Base-by-base conservation (phyloP, 2,329 filamentous ascomycete species). In the Leptographium flavum region DNA sequence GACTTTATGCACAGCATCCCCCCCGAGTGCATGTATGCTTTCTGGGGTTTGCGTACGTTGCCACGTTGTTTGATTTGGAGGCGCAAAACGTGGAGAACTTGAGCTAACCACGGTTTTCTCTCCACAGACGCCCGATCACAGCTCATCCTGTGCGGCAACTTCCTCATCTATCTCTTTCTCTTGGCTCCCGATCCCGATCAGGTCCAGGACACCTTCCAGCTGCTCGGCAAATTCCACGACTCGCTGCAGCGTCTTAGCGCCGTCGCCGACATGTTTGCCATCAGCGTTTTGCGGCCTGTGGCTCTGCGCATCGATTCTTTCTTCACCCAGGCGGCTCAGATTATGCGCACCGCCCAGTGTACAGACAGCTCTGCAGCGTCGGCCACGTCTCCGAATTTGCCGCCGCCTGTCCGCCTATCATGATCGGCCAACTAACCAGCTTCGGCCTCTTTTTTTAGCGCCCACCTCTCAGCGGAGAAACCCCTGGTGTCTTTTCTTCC, bases 161-260 rank as follows among this genome's bases (percentile, higher is more conserved):
- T 70, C 43, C 57, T 70, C 40, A 66, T 70, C 23, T 68, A 68
- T 47, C 58, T 70, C 0, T 70, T 70, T 40, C 57, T 70, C 1
- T 55, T 68, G 4, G 65, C 66, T 1, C 60, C 63, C 0, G 58
- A 60, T 8, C 53, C 53, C 3, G 47, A 48, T 4, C 58, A 66
- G 40, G 57, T 64, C 4, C 57, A 57, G 21, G 52, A 55, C 2
- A 59, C 63, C 1, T 65, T 63, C 39, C 54, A 56, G n/a, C 49
- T 65, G 1, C 48, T 66, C 17, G 55, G 62, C 31, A 57, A 52
- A 17, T 65, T 64, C n/a, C 62, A 64, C 19, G 55, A 56, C 21
- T 58, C 60, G 1, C 46, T 66, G 13, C 59, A 65, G 45, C 55
- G 56, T 10, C 56, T 66, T 0, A 57, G 58, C 2, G 46, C 49